Evolutionary conservation across 1,284 basidiomycete genomes (phyloP).

Genomic region (Ganoderma resinaceum): DNA sequence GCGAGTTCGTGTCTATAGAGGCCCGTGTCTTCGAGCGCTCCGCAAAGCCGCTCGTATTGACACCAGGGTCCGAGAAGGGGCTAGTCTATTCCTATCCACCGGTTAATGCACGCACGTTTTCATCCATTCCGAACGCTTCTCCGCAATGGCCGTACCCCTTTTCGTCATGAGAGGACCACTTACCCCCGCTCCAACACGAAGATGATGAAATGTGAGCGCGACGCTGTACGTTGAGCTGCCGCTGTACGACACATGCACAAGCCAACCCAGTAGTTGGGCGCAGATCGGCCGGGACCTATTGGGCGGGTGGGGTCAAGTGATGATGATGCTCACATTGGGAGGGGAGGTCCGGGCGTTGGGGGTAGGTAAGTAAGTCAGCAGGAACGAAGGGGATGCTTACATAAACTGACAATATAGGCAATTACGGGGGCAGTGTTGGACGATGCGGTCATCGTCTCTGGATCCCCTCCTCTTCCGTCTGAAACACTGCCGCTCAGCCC

Average conservation of each 20-base stretch:
- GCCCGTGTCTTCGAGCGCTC: neutral
- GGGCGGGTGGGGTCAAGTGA: constrained; percentile 28
- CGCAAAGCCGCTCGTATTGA: neutral
- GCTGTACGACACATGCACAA: neutral
- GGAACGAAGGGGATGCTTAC: constrained; percentile 29
- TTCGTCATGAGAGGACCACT: constrained; percentile 1
- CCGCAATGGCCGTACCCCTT: neutral
- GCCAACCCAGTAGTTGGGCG: neutral
- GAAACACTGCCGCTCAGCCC: constrained; percentile 8
- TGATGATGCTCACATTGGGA: constrained; percentile 14
- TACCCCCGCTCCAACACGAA: neutral
- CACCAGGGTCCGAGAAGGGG: neutral
- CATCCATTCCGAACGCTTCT: constrained; percentile 1
- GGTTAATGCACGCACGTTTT: neutral
- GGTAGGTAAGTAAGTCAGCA: constrained; percentile 23
- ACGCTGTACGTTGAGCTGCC: neutral
- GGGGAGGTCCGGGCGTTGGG: constrained; percentile 11
- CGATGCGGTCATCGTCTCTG: constrained; percentile 11
- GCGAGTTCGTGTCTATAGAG: too few relatives aligned
- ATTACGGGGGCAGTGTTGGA: neutral
- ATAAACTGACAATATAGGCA: constrained; percentile 26
- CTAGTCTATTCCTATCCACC: neutral
- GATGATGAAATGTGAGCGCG: neutral
- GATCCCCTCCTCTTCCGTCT: constrained; percentile 3
- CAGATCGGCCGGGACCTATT: neutral